Conservation (phyloP, 2,329 filamentous ascomycete species). For the Fusarium pseudoanthophilum region DNA sequence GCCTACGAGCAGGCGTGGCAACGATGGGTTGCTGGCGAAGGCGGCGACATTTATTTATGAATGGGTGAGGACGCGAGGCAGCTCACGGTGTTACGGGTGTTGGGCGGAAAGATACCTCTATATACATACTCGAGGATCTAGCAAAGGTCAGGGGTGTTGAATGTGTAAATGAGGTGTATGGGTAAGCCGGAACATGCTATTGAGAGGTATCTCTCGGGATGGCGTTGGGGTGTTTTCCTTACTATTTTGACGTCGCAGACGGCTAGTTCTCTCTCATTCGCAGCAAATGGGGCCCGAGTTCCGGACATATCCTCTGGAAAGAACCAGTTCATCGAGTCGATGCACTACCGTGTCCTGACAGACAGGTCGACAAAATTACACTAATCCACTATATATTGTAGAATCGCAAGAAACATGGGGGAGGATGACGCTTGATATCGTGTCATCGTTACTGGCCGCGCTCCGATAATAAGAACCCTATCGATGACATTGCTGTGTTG, state of each 20-base stretch:
- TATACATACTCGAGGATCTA: not conserved
- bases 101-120: not conserved
- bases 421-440: constrained; percentile 3
- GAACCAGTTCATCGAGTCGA: constrained; percentile 10
- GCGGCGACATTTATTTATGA: constrained; percentile 90
- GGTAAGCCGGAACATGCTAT: constrained; percentile 12
- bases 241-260: not conserved
- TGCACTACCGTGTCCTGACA: not conserved
- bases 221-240: constrained; percentile 24
- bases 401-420: constrained; percentile 2
- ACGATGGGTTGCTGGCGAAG: constrained; percentile 84
- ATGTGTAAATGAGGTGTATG: constrained; percentile 14
- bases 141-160: constrained; percentile 1
- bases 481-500: not conserved
- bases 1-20: constrained; percentile 91
- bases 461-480: not conserved
- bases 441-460: not conserved
- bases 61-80: not conserved
- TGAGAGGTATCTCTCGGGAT: constrained; percentile 6
- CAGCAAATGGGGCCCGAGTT: not conserved
- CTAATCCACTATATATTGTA: constrained; percentile 15
- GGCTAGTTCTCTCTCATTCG: not conserved
- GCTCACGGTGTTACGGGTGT: not conserved
- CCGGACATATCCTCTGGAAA: not conserved
- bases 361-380: not conserved